Evolutionary conservation across 257 asterid genomes (phyloP), one percentile per base, ranked within the genome.

Genomic region (Primulina huaijiensis): DNA sequence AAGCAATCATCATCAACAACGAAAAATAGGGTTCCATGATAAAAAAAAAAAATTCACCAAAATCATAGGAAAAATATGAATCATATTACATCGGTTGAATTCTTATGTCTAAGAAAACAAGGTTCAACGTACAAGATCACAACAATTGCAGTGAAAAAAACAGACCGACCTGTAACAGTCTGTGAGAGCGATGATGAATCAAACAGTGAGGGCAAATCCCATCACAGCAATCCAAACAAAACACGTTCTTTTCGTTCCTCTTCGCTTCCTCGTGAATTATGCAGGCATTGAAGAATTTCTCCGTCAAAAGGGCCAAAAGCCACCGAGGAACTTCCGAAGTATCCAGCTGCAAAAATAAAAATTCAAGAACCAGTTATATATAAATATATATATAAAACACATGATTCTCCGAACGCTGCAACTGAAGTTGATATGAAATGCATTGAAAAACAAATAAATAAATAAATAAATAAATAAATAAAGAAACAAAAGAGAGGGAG

Each of bases 281-380:
- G 78, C 98, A 92, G 62, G 89, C 85, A 50, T 82, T 82, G 85
- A 88, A 90, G 78, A 87, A 90, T 56, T 88, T 87, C 84, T 87
- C 94, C 2, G 80, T 62, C 69, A 90, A 27, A 4, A 90, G 85
- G 3, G 84, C 50, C 7, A 50, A 43, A 5, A 90, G 84, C 97
- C 98, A 90, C 57, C 56, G 76, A 0, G 97, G 97, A 59, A 85
- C 83, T 7, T 68, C 73, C 1, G 80, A 68, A 43, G 37, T 52
- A 62, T 83, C 86, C 82, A 77, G 66, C 96, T 87, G 83, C 75
- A 77, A 64, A 19, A 43, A 21, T 9, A 1, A 16, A 57, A 55
- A 46, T 12, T 43, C 37, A 57, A 62, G 7, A 4, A 7, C n/a
- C 30, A 33, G 52, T 27, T 27, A 27, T 27, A 27, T 27, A 27